A percentile compares a stretch with the other conserved stretches of the same genome.
Evolutionary conservation across 495 filamentous ascomycete genomes (phyloP).

Genomic region (Hypoxylon cercidicola): DNA sequence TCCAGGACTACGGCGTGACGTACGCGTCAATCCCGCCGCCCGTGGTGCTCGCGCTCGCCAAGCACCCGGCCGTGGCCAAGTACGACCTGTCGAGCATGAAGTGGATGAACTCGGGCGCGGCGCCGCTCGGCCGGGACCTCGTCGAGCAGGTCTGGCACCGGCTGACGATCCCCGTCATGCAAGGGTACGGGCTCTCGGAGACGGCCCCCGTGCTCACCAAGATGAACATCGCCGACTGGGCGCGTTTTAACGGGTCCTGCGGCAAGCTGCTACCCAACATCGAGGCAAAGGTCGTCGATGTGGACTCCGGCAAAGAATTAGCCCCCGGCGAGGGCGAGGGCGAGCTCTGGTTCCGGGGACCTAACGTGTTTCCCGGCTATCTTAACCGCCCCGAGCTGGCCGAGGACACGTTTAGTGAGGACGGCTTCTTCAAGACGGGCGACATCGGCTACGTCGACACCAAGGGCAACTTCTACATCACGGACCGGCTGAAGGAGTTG

Average conservation of each 20-base stretch:
- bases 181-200: constrained; percentile 68
- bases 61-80: constrained; percentile 77
- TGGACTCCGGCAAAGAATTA: constrained; percentile 53
- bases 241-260: constrained; percentile 78
- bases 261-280: constrained; percentile 84
- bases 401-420: constrained; percentile 68
- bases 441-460: constrained; percentile 72
- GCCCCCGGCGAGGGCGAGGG: constrained; percentile 49
- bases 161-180: constrained; percentile 75
- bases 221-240: constrained; percentile 82
- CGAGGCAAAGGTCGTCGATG: constrained; percentile 81
- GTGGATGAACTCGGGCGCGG: constrained; percentile 90
- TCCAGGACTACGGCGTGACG: constrained; percentile 80
- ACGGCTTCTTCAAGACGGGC: constrained; percentile 88
- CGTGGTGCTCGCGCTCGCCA: constrained; percentile 80
- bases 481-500: constrained; percentile 88
- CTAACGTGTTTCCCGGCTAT: constrained; percentile 82
- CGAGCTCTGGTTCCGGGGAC: constrained; percentile 82
- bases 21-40: constrained; percentile 88
- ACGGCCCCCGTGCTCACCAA: constrained; percentile 63
- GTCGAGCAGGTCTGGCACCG: constrained; percentile 80
- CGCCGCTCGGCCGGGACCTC: constrained; percentile 85
- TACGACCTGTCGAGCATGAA: constrained; percentile 83
- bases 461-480: constrained; percentile 67
- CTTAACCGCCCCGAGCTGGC: constrained; percentile 75